A percentile compares a stretch with the other conserved stretches of the same genome.
Conservation (phyloP, 768 basidiomycete genomes). For the Filobasidium wieringae region DNA sequence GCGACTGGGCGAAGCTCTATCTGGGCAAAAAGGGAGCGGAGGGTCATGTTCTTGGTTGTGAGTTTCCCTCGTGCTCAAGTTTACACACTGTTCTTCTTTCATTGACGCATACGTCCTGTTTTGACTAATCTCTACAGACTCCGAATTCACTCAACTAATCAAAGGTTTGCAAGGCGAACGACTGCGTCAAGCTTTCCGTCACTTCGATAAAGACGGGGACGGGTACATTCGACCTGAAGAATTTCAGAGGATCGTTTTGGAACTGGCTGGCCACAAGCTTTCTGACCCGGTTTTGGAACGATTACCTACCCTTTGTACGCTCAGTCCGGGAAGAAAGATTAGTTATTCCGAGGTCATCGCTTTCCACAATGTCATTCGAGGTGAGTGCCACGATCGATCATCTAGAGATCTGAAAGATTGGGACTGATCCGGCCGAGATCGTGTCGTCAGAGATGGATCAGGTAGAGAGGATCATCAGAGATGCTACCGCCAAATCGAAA, state of each 20-base stretch:
- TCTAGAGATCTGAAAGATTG: background rate
- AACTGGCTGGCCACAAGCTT: conserved; percentile 93
- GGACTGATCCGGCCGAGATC: background rate
- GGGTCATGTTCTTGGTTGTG: conserved; percentile 80
- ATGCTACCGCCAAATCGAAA: conserved; percentile 76
- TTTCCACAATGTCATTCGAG: conserved; percentile 90
- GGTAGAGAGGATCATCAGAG: conserved; percentile 82
- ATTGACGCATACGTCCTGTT: background rate
- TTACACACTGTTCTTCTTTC: background rate
- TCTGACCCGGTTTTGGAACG: conserved; percentile 86
- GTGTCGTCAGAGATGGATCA: conserved; percentile 70
- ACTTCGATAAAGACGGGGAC: conserved; percentile 76
- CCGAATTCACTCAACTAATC: conserved; percentile 88
- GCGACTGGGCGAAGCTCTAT: conserved; percentile 94
- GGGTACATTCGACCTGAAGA: conserved; percentile 89
- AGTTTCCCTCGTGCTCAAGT: conserved; percentile 36
- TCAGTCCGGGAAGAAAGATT: conserved; percentile 79
- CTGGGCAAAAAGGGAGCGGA: conserved; percentile 77
- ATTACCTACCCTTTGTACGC: conserved; percentile 78
- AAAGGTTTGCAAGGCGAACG: conserved; percentile 97
- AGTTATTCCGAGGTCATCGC: conserved; percentile 93
- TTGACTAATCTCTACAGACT: conserved; percentile 60
- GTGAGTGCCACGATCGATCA: conserved; percentile 41
- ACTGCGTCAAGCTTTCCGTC: conserved; percentile 86
- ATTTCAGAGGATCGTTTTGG: conserved; percentile 89